Conservation (phyloP, 768 basidiomycete species). For the Collybia nuda region DNA sequence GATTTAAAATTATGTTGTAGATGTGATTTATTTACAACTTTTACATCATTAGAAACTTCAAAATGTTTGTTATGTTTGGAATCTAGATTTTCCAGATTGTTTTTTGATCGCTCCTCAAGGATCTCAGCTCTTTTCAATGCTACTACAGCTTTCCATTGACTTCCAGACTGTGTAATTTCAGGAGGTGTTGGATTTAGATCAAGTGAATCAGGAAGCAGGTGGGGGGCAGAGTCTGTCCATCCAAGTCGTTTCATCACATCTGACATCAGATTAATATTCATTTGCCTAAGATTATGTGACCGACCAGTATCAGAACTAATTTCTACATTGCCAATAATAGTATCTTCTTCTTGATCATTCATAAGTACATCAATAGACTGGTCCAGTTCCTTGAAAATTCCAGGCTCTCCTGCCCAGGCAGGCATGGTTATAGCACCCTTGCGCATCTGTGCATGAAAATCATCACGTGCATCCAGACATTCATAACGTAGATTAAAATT, state of each 20-base stretch:
- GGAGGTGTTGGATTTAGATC: background rate
- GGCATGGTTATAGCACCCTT: conserved; percentile 2
- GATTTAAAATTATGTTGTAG: conserved; percentile 5
- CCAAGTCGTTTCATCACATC: background rate
- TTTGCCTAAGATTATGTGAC: background rate
- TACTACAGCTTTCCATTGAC: background rate
- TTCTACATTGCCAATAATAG: background rate
- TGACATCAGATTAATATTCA: background rate
- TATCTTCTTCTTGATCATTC: background rate
- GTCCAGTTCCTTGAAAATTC: background rate
- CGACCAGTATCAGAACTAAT: background rate
- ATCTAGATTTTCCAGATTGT: no score
- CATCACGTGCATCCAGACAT: conserved; percentile 28
- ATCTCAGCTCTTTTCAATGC: background rate
- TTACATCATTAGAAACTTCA: background rate
- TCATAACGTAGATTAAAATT: conserved; percentile 26
- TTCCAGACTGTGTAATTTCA: background rate
- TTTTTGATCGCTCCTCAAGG: background rate
- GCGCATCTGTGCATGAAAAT: conserved; percentile 19
- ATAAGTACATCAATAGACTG: background rate
- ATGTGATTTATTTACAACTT: conserved; percentile 6
- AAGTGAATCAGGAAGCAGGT: background rate
- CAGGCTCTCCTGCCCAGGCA: background rate
- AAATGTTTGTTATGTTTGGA: no score
- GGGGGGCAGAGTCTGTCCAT: background rate